Base-by-base conservation (phyloP, 2,329 filamentous ascomycete genomes). In the Dactylellina drechsleri region DNA sequence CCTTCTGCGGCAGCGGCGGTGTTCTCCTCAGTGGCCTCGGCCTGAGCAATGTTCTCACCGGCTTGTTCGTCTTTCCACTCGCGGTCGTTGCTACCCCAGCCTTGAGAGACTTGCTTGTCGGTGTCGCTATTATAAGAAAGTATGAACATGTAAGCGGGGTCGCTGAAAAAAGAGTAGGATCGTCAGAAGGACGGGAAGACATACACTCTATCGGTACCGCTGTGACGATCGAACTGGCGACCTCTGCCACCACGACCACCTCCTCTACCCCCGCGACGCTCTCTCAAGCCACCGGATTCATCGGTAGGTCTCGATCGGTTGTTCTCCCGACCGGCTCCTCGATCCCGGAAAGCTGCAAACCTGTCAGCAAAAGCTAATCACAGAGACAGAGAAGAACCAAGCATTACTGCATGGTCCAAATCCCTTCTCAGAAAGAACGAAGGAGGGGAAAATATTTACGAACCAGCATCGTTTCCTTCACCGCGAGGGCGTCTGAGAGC, bases 41-140 rank as follows among this genome's bases (percentile, higher is more conserved):
- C 85, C 84, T 92, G 87, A 79, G 95, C 95, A 79, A 97, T 96
- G 80, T 88, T 90, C 83, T 96, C 93, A 80, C 91, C 95, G 79
- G 91, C 92, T 84, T 92, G 88, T 87, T 98, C 95, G 80, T 98
- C 95, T 81, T 91, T 91, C 84, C 91, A 89, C 85, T 96, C 92
- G 81, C 91, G 91, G 77, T 90, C 85, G 79, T 87, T 87, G 81
- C 88, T 90, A 80, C 94, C 95, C 93, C 94, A 98, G 80, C 92
- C 91, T 83, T 94, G 91, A 81, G 89, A 91, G 82, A 91, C 89
- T 84, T 94, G 91, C 88, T 96, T 96, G 80, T 92, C 90, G 81
- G 91, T 90, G 78, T 92, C 90, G 81, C 91, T 92, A 66, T 82
- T 81, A 15, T 20, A 41, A 77, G 18, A 41, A 23, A 23, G 4